These are phyloP conservation scores for Hypericum perforatum DNA, from an alignment of 345 rosid genomes.

Conservation along the genomic window DNA sequence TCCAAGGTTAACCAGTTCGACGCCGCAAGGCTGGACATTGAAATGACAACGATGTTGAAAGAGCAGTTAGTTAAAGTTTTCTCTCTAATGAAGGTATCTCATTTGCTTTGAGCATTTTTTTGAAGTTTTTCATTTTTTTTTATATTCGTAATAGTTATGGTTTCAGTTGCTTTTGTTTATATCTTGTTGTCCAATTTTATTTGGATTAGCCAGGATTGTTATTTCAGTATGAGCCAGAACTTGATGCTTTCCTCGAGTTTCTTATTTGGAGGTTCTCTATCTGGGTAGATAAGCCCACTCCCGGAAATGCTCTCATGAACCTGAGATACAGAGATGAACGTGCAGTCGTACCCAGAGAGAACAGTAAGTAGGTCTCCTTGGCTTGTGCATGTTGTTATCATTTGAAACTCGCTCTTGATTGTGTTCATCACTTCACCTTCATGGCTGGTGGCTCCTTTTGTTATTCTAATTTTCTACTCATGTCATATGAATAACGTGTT, in stretches of 20 bases:
- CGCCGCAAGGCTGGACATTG: constrained; percentile 85
- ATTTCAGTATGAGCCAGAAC: constrained; percentile 99
- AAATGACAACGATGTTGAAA: constrained; percentile 95
- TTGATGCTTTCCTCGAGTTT: constrained; percentile 97
- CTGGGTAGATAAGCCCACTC: constrained; percentile 99
- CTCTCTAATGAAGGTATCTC: constrained; percentile 74
- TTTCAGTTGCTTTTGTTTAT: constrained; percentile 7
- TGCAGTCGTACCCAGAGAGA: constrained; percentile 32
- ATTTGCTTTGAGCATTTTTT: neutral
- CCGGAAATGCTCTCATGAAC: constrained; percentile 92
- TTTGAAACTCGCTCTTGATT: neutral
- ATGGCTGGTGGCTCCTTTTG: neutral
- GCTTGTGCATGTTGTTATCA: constrained; percentile 13
- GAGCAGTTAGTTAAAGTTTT: constrained; percentile 91
- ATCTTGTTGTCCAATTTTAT: constrained; percentile 21
- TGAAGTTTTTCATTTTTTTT: neutral
- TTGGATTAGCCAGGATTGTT: constrained; percentile 95
- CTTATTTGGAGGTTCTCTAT: constrained; percentile 98
- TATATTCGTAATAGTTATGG: neutral
- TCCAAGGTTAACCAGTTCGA: constrained; percentile 96
- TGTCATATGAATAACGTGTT: too few relatives aligned
- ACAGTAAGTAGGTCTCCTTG: constrained; percentile 34
- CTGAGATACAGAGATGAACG: constrained; percentile 85
- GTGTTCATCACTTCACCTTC: neutral
- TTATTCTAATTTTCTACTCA: too few relatives aligned